Base-by-base conservation (phyloP, 208 protist genomes). In the Crithidia sp. region DNA sequence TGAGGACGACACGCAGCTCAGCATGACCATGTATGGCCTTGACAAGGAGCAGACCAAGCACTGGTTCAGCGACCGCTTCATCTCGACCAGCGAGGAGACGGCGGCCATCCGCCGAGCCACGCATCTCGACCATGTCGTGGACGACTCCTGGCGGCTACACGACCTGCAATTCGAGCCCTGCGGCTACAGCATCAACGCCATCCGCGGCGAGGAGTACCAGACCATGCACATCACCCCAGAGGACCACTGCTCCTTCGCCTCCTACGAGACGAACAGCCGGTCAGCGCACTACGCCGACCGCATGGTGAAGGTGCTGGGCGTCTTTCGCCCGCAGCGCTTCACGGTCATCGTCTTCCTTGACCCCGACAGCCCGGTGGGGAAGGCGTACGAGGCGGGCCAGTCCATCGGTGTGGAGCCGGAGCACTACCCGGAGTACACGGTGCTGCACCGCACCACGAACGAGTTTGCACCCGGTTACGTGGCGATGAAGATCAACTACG, bases 141-240 rank as follows among this genome's bases (percentile, higher is more conserved):
- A 95, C 52, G 86, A 83, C 58, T 79, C 77, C 5, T 96, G 92
- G 92, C 73, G 63, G 16, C 67, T 98, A 70, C 92, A 98, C 70
- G 91, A 95, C 62, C 81, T 97, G 43, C 83, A 96, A 66, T 98
- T 98, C 78, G 91, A 96, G 60, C 97, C 97, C 12, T 98, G 97
- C 77, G 97, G 97, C 52, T 98, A 98, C 70, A 97, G 92, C 74
- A 89, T 98, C 56, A 98, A 98, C 81, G 94, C 92, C 17, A 88
- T 98, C 39, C 76, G 84, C 14, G 93, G 74, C 16, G 75, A 68
- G 50, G 83, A 93, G 72, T 98, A 98, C 81, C 95, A 91, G 70
- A 98, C 97, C 9, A 97, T 98, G 61, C 97, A 98, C 86, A 97
- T 98, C 79, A 98, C 97, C 57, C 97, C 97, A 0, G 95, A 98